Evolutionary conservation across 208 protist species (phyloP), one percentile per base, ranked within the genome.

Genomic region (Endotrypanum monterogeii): DNA sequence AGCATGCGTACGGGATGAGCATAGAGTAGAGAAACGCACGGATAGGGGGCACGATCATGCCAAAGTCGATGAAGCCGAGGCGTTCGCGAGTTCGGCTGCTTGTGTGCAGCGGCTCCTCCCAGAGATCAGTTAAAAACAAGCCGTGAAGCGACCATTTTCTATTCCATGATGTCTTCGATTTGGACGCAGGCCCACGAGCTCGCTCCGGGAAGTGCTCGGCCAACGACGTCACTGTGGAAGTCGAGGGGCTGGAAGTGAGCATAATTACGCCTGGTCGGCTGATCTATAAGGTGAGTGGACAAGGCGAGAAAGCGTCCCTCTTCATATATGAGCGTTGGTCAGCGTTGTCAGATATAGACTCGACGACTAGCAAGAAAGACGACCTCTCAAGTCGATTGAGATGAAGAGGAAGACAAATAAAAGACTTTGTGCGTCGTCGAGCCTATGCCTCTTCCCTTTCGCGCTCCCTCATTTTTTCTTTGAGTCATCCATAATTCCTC

Each of bases 1-100:
- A 95, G 67, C 84, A 86, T 18, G 95, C 83, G 74, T 88, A 94
- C 14, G 93, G 93, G 32, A 87, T 84, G 3, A 95, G 32, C 83
- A 87, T 90, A 63, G 78, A 93, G 72, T 94, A 96, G 6, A 94
- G 20, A 56, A 95, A 94, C 51, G 86, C 83, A 32, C 93, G 90
- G 16, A 92, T 66, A 3, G 93, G 93, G 0, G 91, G 89, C 25
- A 91, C 63, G 23, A 95, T 68, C 91, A 96, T 96, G 55, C 69
- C 87, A 71, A 95, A 97, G 85, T 97, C 93, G 78, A 97, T 97
- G 70, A 92, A 86, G 44, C 89, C 90, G 18, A 95, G 70, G 14
- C 88, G 79, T 16, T 94, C 89, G 7, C 79, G 61, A 16, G 92
- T 96, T 57, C 90, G 85, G 80, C 90, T 95, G 61, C 72, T 61